A percentile compares a stretch with the other conserved stretches of the same genome.
Evolutionary conservation across 2,329 filamentous ascomycete genomes (phyloP).

Genomic region (Phialemoniopsis sp.): DNA sequence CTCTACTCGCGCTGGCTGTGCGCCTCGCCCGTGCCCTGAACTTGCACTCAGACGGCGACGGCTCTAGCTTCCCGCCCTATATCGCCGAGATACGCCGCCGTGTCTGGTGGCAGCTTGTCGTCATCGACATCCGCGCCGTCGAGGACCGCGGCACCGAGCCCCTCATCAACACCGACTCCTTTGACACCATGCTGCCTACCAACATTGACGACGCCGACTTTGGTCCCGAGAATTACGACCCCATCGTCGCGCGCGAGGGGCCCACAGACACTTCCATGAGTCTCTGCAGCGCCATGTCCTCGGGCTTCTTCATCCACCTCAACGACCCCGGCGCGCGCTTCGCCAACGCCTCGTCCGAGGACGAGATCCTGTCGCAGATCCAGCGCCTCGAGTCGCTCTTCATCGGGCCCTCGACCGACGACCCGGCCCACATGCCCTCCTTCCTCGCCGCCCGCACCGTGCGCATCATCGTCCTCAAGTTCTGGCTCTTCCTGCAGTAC

Average conservation of each 20-base stretch:
- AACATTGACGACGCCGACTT: conserved; percentile 52
- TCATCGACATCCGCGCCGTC: conserved; percentile 52
- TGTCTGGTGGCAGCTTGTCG: conserved; percentile 59
- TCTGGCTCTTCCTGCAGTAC: conserved; percentile 42
- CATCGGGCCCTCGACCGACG: conserved; percentile 22
- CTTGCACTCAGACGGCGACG: conserved; percentile 36
- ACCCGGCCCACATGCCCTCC: conserved; percentile 25
- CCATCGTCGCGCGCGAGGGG: conserved; percentile 26
- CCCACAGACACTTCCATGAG: conserved; percentile 36
- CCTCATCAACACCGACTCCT: conserved; percentile 33
- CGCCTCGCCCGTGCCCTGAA: conserved; percentile 37
- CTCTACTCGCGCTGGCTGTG: conserved; percentile 31
- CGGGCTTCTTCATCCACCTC: conserved; percentile 32
- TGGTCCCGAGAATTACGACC: conserved; percentile 28
- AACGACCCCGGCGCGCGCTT: conserved; percentile 22
- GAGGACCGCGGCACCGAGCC: conserved; percentile 48
- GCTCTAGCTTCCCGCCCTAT: conserved; percentile 35
- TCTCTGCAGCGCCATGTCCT: conserved; percentile 33
- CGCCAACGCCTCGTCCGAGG: conserved; percentile 22
- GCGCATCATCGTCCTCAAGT: conserved; percentile 37
- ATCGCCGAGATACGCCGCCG: conserved; percentile 57
- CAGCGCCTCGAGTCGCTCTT: conserved; percentile 33
- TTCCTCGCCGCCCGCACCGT: conserved; percentile 32
- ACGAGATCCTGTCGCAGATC: conserved; percentile 33
- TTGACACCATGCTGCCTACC: conserved; percentile 42